Base-by-base conservation (phyloP, 192 early-diverging fungal species). In the Linnemannia exigua region DNA sequence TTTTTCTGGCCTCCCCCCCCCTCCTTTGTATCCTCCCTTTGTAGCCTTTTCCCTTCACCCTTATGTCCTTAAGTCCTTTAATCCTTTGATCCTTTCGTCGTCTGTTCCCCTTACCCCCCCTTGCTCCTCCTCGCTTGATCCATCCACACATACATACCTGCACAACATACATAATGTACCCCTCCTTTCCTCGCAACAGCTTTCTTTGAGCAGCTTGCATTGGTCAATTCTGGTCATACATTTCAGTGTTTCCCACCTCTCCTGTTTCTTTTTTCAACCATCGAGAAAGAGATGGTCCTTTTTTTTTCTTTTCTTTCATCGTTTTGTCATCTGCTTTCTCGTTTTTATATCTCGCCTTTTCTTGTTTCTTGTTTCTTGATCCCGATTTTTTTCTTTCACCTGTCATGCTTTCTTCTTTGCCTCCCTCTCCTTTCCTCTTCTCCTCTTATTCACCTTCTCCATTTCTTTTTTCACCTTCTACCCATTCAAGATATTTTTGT, bases 321-420 rank as follows among this genome's bases (percentile, higher is more conserved):
- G n/a, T n/a, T n/a, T n/a, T n/a, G n/a, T n/a, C n/a, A n/a, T n/a
- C 58, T 1, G 28, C 28, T 63, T 63, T 15, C 58, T 63, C 28
- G 58, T 63, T 63, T 75, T n/a, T 63, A 28, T 75, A 75, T 19
- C 72, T 31, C 15, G 70, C 31, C 16, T 48, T 2, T 38, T 17
- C 70, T 70, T 71, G n/a, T 72, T 72, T 72, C 44, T 48, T 41
- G 28, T 20, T 72, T 72, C 31, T 72, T 41, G 41, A 5, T 72
- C 46, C 31, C 6, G n/a, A 25, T 7, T 15, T 46, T 46, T 14
- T 8, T 36, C 22, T n/a, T 2, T 46, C n/a, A n/a, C n/a, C n/a
- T n/a, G n/a, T n/a, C n/a, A n/a, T n/a, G n/a, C n/a, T n/a, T n/a
- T n/a, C 25, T 47, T 72, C 58, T 63, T 15, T 25, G 15, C 58